Evolutionary conservation across 2,329 filamentous ascomycete species (phyloP).

Genomic region (Drechslerella dactyloides): DNA sequence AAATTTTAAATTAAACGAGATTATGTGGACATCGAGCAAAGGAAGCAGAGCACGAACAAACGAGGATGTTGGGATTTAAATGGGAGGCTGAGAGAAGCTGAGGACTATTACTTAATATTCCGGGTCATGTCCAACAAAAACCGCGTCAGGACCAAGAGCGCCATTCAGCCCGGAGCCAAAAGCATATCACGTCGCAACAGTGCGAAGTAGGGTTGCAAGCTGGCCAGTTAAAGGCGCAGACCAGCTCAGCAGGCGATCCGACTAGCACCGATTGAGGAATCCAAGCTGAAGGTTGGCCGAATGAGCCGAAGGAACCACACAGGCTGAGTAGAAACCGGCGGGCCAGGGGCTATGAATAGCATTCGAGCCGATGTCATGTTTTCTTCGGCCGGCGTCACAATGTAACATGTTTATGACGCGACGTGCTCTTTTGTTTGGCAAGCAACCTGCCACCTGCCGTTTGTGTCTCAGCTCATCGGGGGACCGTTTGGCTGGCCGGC

Average conservation of each 20-base stretch:
- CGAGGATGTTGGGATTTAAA: not conserved
- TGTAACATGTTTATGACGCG: constrained; percentile 31
- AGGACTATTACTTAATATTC: constrained; percentile 18
- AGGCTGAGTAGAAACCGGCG: constrained; percentile 35
- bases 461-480: constrained; percentile 4
- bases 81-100: constrained; percentile 30
- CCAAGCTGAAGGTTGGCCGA: constrained; percentile 10
- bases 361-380: constrained; percentile 5
- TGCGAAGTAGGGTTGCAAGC: constrained; percentile 30
- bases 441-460: constrained; percentile 14
- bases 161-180: constrained; percentile 12
- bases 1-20: constrained; percentile 18
- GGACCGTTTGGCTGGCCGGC: constrained; percentile 1
- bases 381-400: constrained; percentile 29
- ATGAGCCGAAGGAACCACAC: not conserved
- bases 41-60: not conserved
- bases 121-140: constrained; percentile 17
- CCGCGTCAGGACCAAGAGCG: constrained; percentile 14
- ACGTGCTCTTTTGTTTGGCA: constrained; percentile 11
- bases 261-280: constrained; percentile 30
- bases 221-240: constrained; percentile 39
- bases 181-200: constrained; percentile 49
- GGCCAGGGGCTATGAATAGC: constrained; percentile 49
- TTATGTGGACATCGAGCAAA: not conserved
- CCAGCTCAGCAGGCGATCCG: constrained; percentile 5